These are phyloP conservation scores for Nannochloropsis salina DNA, from an alignment of 108 stramenopile species.

Conservation along the genomic window DNA sequence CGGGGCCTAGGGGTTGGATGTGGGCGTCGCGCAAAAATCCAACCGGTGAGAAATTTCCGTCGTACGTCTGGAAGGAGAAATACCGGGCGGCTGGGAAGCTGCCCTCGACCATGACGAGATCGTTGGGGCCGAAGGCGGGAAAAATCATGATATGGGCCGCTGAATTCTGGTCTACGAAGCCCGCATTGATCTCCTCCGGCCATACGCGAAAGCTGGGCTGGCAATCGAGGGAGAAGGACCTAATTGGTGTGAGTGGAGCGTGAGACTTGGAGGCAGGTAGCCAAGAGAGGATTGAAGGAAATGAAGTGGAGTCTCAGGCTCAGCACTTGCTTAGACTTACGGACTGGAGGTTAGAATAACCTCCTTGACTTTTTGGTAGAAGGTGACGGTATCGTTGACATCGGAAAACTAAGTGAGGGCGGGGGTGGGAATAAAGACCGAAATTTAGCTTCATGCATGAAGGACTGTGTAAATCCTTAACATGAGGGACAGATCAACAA, in stretches of 20 bases:
- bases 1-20: neutral
- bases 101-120: conserved; percentile 4
- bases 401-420: neutral
- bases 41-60: neutral
- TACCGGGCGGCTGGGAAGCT: neutral
- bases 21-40: conserved; percentile 3
- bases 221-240: neutral
- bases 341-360: neutral
- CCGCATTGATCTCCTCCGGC: neutral
- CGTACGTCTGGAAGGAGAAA: neutral
- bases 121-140: neutral
- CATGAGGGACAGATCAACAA: neutral
- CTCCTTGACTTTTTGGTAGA: neutral
- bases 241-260: neutral
- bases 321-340: neutral
- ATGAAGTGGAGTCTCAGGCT: neutral
- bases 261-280: neutral
- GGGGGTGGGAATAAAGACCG: neutral
- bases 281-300: neutral
- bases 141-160: conserved; percentile 3
- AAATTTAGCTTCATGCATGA: neutral
- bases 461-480: neutral
- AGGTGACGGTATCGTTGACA: neutral
- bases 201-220: neutral
- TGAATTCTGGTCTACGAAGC: neutral